phyloP scores from a whole-genome alignment of 2,329 filamentous ascomycete species.

The Aspergillus fumigatus region DNA sequence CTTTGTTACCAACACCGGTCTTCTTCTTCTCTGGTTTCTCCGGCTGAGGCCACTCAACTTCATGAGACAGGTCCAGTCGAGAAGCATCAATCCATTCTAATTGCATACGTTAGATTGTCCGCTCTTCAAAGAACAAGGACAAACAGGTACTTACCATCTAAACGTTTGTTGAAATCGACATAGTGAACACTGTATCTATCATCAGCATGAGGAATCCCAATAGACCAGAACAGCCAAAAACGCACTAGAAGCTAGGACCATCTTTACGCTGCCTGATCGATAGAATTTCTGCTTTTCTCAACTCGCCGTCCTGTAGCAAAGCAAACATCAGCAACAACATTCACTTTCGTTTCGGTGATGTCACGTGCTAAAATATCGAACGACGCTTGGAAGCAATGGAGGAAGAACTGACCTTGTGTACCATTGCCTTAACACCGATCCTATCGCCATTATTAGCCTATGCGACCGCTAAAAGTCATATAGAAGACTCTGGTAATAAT shows the following conservation, averaged over 20 bases:
- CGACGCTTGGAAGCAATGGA: constrained; percentile 10
- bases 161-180: constrained; percentile 93
- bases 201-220: constrained; percentile 12
- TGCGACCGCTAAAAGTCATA: constrained; percentile 31
- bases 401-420: constrained; percentile 58
- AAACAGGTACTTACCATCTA: constrained; percentile 45
- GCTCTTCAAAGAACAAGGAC: not conserved
- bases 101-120: constrained; percentile 31
- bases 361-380: constrained; percentile 30
- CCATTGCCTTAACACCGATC: constrained; percentile 63
- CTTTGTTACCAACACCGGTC: constrained; percentile 52
- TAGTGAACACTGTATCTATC: constrained; percentile 67
- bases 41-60: constrained; percentile 93
- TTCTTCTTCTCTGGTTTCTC: constrained; percentile 88
- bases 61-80: constrained; percentile 79
- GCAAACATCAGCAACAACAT: constrained; percentile 6
- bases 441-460: constrained; percentile 41
- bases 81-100: constrained; percentile 81
- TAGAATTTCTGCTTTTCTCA: constrained; percentile 92
- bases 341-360: constrained; percentile 5
- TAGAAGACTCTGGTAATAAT: not conserved
- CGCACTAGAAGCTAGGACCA: constrained; percentile 74
- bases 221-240: not conserved
- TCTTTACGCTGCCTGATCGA: constrained; percentile 88
- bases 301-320: constrained; percentile 62